A percentile compares a stretch with the other conserved stretches of the same genome.
Conservation (phyloP, 1,139 yeast genomes). For the Sugiyamaella neomexicana region DNA sequence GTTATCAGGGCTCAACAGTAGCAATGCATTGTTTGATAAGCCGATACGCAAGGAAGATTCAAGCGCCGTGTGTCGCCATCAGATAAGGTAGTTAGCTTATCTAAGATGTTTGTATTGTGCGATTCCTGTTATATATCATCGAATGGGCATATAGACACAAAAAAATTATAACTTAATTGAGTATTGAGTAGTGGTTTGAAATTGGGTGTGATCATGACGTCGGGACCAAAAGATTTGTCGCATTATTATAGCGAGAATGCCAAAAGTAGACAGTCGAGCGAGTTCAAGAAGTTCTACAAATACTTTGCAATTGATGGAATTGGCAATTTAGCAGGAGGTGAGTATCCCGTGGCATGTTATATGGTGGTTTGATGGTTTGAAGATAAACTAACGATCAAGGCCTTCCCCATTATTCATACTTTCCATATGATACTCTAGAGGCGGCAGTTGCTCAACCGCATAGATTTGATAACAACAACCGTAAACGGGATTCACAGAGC, state of each 20-base stretch:
- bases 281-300: constrained; percentile 73
- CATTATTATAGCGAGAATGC: constrained; percentile 73
- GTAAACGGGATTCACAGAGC: constrained; percentile 2
- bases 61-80: constrained; percentile 6
- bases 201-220: constrained; percentile 1
- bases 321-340: constrained; percentile 65
- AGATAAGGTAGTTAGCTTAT: background rate
- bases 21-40: background rate
- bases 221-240: constrained; percentile 49
- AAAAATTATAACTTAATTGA: background rate
- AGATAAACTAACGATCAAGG: constrained; percentile 48
- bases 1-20: background rate
- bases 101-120: background rate
- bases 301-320: constrained; percentile 68
- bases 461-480: constrained; percentile 57
- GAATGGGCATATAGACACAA: background rate
- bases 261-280: constrained; percentile 63
- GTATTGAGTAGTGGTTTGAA: too few species aligned
- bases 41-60: background rate
- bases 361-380: background rate
- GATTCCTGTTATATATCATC: background rate
- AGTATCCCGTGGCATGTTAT: background rate
- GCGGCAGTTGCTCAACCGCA: constrained; percentile 61
- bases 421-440: constrained; percentile 68
- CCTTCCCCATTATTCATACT: constrained; percentile 74